Evolutionary conservation across 768 basidiomycete genomes (phyloP).

Genomic region (Leccinum barrowsii): DNA sequence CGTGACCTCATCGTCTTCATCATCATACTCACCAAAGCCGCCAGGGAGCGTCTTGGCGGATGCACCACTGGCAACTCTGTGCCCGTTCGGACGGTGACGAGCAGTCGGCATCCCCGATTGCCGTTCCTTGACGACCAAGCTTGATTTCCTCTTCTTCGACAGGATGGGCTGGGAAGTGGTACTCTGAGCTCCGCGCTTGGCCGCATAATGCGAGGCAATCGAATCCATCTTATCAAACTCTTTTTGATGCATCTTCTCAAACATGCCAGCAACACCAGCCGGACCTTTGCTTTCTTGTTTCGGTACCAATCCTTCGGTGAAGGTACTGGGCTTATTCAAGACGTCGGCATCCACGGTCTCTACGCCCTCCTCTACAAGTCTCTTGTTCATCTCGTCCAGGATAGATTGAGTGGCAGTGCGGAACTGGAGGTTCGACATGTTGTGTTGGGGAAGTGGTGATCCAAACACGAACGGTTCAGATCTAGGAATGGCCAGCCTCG

Average conservation of each 20-base stretch:
- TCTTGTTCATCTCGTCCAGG: conserved; percentile 78
- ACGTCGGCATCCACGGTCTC: conserved; percentile 45
- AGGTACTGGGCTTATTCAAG: conserved; percentile 32
- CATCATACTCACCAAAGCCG: conserved; percentile 52
- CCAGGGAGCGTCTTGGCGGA: conserved; percentile 45
- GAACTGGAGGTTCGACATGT: conserved; percentile 64
- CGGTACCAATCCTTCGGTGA: conserved; percentile 1
- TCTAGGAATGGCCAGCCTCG: conserved; percentile 21
- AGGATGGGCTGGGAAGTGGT: conserved; percentile 19
- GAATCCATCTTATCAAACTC: conserved; percentile 78
- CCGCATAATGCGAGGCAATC: conserved; percentile 54
- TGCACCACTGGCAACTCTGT: conserved; percentile 24
- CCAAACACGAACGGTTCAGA: conserved; percentile 70
- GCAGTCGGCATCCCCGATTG: conserved; percentile 4
- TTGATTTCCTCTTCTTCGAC: conserved; percentile 49
- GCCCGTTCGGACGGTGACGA: conserved; percentile 23
- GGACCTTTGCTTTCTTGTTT: conserved; percentile 23
- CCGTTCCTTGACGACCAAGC: conserved; percentile 39
- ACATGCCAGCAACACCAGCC: conserved; percentile 31
- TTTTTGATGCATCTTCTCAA: conserved; percentile 60
- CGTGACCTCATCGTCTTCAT: conserved; percentile 38
- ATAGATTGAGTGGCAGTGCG: conserved; percentile 63
- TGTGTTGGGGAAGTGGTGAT: conserved; percentile 64
- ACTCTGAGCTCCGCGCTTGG: conserved; percentile 32
- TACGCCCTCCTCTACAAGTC: conserved; percentile 57